phyloP scores from a whole-genome alignment of 768 basidiomycete species.

The Agaricus subrufescens region DNA sequence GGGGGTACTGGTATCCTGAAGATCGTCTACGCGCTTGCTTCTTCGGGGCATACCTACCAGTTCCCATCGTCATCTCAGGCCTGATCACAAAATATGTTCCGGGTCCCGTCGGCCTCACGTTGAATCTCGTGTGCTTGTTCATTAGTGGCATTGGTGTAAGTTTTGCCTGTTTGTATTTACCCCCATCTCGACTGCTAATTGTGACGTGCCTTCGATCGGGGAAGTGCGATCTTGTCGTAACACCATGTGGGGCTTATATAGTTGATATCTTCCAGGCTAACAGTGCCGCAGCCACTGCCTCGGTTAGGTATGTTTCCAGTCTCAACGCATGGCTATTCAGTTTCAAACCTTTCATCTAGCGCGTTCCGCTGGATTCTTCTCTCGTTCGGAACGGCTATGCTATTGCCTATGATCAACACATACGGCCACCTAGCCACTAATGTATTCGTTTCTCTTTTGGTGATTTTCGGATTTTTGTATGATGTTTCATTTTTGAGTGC shows the following conservation, averaged over 20 bases:
- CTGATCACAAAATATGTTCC: conserved; percentile 44
- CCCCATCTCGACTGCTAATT: not conserved
- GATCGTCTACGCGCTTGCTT: conserved; percentile 54
- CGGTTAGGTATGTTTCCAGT: conserved; percentile 36
- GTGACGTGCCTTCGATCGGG: conserved; percentile 22
- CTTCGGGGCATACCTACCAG: conserved; percentile 41
- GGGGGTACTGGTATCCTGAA: conserved; percentile 63
- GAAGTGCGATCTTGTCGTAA: conserved; percentile 45
- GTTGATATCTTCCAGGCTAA: conserved; percentile 58
- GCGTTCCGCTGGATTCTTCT: conserved; percentile 41
- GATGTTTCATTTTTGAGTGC: too few species aligned
- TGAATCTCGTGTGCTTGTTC: conserved; percentile 53
- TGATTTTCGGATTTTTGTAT: too few species aligned
- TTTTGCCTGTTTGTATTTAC: not conserved
- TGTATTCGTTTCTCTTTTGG: too few species aligned
- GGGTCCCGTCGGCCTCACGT: conserved; percentile 41
- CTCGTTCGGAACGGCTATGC: conserved; percentile 34
- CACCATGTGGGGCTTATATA: conserved; percentile 50
- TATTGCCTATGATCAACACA: conserved; percentile 48
- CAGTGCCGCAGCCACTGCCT: conserved; percentile 61
- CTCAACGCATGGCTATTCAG: not conserved
- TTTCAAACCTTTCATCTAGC: conserved; percentile 20
- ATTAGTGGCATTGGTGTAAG: conserved; percentile 59
- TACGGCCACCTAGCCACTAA: conserved; percentile 44
- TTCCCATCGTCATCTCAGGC: conserved; percentile 44